Evolutionary conservation across 2,329 filamentous ascomycete species (phyloP), one percentile per base, ranked within the genome.

Genomic region (Trichoderma sp.): DNA sequence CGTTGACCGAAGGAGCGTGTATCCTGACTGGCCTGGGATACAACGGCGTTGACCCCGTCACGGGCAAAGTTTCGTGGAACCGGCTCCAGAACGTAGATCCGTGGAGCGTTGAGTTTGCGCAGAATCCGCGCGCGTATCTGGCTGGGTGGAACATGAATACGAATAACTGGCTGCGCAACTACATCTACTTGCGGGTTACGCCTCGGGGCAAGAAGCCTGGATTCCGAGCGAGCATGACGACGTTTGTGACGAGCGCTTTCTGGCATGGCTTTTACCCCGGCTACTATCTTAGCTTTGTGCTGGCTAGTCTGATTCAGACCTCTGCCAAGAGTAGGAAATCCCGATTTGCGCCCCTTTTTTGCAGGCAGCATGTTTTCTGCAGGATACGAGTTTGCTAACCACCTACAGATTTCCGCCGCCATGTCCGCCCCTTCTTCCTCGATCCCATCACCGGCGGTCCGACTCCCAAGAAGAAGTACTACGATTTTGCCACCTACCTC

Each of bases 191-290:
- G 59, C 90, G 96, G 29, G 96, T 99, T 3, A 99, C 96, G 0
- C 96, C 96, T 0, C 92, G 92, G 74, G 96, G 96, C 66, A 96
- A 94, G 84, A 99, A 98, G 80, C 96, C 96, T 11, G 96, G 96
- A 1, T 99, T 99, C 83, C 87, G 94, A 70, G 96, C 96, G 62
- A 98, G 92, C 76, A 83, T 99, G 83, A 93, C 94, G 40, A 99
- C 96, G 0, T 99, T 99, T 78, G 88, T 89, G 7, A 98, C 96
- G 24, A 97, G 94, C 76, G 95, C 96, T 3, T 91, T 98, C 74
- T 99, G 96, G 96, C 96, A 99, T 77, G 96, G 96, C 35, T 99
- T 99, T 81, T 96, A 97, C 74, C 95, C 96, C 0, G 96, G 96
- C 6, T 99, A 99, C 80, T 98, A 98, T 79, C 82, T 99, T 71